Conservation (phyloP, 73 alveolate genomes). For the Paramecium pentaurelia region DNA sequence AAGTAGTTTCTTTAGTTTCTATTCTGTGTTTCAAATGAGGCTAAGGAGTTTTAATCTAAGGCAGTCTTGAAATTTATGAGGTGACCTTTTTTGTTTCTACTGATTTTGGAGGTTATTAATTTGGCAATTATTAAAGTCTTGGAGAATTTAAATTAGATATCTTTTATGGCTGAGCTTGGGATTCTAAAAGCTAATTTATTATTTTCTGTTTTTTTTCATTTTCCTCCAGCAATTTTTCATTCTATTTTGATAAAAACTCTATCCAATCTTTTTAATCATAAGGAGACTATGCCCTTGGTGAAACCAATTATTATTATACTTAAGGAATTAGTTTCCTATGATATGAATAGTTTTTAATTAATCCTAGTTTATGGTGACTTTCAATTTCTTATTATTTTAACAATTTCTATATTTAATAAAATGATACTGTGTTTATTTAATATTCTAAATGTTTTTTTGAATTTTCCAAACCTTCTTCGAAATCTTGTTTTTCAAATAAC, state of each 20-base stretch:
- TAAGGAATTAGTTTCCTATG: not conserved
- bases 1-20: not conserved
- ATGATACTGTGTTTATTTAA: not conserved
- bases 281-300: not conserved
- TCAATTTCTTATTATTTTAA: not conserved
- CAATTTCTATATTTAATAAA: not conserved
- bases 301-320: not conserved
- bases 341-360: not conserved
- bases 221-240: not conserved
- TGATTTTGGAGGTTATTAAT: not conserved
- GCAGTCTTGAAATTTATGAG: not conserved
- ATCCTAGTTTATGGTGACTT: not conserved
- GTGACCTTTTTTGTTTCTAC: slow-evolving; percentile 21
- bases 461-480: not conserved
- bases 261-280: not conserved
- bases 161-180: not conserved
- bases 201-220: not conserved
- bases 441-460: not conserved
- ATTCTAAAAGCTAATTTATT: not conserved
- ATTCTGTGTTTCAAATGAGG: not conserved
- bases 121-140: not conserved
- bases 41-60: not conserved
- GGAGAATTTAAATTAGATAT: not conserved
- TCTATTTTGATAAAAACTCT: not conserved
- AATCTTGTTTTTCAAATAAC: not conserved